A percentile compares a stretch with the other conserved stretches of the same genome.
These are phyloP conservation scores for Takashimella tepidaria DNA, from an alignment of 1,284 basidiomycete genomes.

Conservation along the genomic window DNA sequence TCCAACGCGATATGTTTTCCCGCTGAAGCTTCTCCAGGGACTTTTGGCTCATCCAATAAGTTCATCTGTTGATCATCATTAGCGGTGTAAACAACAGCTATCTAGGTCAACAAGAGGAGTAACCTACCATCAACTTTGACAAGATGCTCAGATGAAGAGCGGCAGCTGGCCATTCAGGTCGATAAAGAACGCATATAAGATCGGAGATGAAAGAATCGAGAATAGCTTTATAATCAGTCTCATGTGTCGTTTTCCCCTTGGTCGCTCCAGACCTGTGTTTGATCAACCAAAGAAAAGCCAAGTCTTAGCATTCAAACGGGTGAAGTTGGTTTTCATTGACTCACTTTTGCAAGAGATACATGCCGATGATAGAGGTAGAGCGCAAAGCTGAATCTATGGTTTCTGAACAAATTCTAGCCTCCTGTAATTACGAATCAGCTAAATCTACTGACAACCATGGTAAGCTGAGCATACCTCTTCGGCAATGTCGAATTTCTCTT, in stretches of 20 bases:
- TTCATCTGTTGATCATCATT: constrained; percentile 60
- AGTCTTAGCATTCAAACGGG: too few species aligned
- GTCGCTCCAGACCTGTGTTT: constrained; percentile 50
- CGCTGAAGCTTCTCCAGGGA: constrained; percentile 66
- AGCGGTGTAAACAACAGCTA: too few species aligned
- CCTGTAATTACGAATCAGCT: too few species aligned
- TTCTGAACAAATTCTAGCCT: constrained; percentile 22
- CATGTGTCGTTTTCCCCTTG: constrained; percentile 79
- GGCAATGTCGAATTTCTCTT: constrained; percentile 56
- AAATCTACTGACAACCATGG: too few species aligned
- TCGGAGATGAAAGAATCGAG: constrained; percentile 87
- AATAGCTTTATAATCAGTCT: constrained; percentile 83
- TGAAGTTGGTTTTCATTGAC: too few species aligned
- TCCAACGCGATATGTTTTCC: constrained; percentile 84
- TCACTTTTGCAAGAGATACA: constrained; percentile 75
- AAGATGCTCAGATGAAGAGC: constrained; percentile 70
- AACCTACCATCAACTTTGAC: constrained; percentile 72
- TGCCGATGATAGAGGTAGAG: constrained; percentile 74
- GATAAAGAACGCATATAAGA: constrained; percentile 78
- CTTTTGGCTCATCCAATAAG: constrained; percentile 74
- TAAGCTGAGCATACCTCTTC: constrained; percentile 38
- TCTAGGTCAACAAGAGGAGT: not conserved
- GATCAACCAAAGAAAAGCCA: too few species aligned
- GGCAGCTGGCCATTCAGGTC: constrained; percentile 96
- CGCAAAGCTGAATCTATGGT: constrained; percentile 65